A percentile compares a stretch with the other conserved stretches of the same genome.
Evolutionary conservation across 148 eudicot genomes (phyloP).

Genomic region (Arctostaphylos glauca): DNA sequence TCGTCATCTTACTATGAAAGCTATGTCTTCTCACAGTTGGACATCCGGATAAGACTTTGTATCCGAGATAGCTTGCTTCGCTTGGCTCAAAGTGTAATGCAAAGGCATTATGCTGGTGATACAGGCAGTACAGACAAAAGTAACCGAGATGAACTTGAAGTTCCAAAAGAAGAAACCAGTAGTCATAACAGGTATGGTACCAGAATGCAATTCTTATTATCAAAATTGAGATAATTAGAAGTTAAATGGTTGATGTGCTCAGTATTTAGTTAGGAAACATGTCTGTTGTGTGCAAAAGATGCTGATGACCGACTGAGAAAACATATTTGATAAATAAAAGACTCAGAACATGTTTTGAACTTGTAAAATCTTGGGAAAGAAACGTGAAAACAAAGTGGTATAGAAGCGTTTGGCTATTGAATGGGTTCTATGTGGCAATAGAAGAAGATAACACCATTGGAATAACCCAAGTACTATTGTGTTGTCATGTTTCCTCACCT

Average conservation of each 20-base stretch:
- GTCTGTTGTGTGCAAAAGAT: background rate
- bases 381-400: background rate
- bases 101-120: slow-evolving; percentile 54
- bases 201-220: background rate
- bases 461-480: background rate
- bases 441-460: background rate
- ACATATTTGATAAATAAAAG: too few species aligned
- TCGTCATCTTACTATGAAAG: background rate
- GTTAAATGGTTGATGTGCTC: background rate
- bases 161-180: slow-evolving; percentile 27
- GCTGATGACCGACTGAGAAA: background rate
- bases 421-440: background rate
- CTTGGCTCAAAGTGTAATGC: slow-evolving; percentile 67
- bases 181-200: slow-evolving; percentile 55
- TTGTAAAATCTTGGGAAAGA: background rate
- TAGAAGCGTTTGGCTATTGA: background rate
- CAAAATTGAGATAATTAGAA: slow-evolving; percentile 2
- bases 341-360: background rate
- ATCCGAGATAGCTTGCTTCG: slow-evolving; percentile 81
- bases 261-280: background rate
- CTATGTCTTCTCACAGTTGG: slow-evolving; percentile 49
- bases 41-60: slow-evolving; percentile 50
- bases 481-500: background rate
- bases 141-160: slow-evolving; percentile 25
- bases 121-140: slow-evolving; percentile 36